Conservation (phyloP, 108 stramenopile genomes). For the Heterococcus sp. region DNA sequence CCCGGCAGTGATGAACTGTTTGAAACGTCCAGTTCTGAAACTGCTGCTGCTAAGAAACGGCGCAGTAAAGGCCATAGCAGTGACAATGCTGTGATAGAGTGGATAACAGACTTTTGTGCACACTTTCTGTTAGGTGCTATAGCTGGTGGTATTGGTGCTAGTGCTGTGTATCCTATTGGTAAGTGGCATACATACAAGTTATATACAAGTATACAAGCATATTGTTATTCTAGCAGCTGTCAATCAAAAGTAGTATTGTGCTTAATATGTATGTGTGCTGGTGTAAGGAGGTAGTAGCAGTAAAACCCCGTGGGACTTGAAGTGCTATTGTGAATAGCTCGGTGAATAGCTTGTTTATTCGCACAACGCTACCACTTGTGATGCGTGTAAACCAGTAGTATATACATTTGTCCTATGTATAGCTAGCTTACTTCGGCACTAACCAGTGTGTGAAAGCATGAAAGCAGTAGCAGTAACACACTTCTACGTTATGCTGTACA, state of each 20-base stretch:
- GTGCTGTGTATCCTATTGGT: slow-evolving; percentile 58
- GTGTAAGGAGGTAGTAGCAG: slow-evolving; percentile 39
- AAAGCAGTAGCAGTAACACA: neutral
- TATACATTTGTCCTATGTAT: too few relatives aligned
- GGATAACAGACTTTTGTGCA: slow-evolving; percentile 9
- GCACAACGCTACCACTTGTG: too few relatives aligned
- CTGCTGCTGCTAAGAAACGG: too few relatives aligned
- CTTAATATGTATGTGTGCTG: slow-evolving; percentile 13
- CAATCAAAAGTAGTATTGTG: neutral
- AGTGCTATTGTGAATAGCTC: neutral
- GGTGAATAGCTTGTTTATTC: too few relatives aligned
- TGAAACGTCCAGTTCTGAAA: neutral
- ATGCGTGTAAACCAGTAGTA: too few relatives aligned
- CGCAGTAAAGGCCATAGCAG: too few relatives aligned
- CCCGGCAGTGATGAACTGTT: too few relatives aligned
- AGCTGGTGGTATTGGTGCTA: slow-evolving; percentile 53
- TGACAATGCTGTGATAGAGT: neutral
- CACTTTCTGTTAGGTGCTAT: slow-evolving; percentile 44
- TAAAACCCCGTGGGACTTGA: slow-evolving; percentile 55
- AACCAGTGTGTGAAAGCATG: neutral
- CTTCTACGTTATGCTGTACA: neutral
- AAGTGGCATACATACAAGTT: slow-evolving; percentile 61
- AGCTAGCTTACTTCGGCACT: neutral
- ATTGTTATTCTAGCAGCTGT: too few relatives aligned
- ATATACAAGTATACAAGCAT: neutral